A percentile compares a stretch with the other conserved stretches of the same genome.
phyloP scores from a whole-genome alignment of 2,329 filamentous ascomycete species.

The Saccharata proteae region DNA sequence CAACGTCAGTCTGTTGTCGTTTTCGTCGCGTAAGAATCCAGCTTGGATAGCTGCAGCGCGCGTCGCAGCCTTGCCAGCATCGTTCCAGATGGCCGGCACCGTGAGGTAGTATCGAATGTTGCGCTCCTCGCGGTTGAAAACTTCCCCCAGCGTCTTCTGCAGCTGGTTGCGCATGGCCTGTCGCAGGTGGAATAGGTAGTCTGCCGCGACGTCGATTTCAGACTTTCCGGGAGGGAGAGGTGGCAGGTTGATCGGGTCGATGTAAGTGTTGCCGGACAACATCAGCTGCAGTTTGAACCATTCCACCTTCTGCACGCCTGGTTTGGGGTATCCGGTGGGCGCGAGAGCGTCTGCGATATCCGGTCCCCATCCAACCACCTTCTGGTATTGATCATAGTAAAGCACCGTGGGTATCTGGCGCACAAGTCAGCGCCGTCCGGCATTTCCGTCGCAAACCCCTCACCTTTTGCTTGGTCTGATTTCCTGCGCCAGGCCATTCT shows the following conservation, averaged over 20 bases:
- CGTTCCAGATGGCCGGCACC: conserved; percentile 99
- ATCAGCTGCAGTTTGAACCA: conserved; percentile 99
- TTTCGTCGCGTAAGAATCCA: conserved; percentile 91
- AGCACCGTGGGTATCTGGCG: conserved; percentile 93
- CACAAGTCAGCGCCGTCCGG: not conserved
- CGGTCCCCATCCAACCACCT: conserved; percentile 98
- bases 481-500: conserved; percentile 95
- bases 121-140: conserved; percentile 94
- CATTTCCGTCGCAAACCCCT: conserved; percentile 2
- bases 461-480: conserved; percentile 98
- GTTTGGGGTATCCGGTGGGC: conserved; percentile 94
- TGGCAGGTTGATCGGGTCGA: conserved; percentile 96
- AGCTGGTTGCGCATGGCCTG: conserved; percentile 93
- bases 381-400: conserved; percentile 98
- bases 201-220: conserved; percentile 97
- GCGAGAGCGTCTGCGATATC: conserved; percentile 96
- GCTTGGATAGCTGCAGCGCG: conserved; percentile 93
- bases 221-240: conserved; percentile 96
- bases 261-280: conserved; percentile 97
- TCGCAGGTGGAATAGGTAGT: conserved; percentile 95
- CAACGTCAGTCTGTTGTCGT: conserved; percentile 88
- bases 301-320: conserved; percentile 95
- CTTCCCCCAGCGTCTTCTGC: conserved; percentile 91
- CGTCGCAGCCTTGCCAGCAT: conserved; percentile 93
- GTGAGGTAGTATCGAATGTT: conserved; percentile 98